phyloP scores from a whole-genome alignment of 1,284 basidiomycete genomes.

The Apiotrichum mycotoxinovorans region DNA sequence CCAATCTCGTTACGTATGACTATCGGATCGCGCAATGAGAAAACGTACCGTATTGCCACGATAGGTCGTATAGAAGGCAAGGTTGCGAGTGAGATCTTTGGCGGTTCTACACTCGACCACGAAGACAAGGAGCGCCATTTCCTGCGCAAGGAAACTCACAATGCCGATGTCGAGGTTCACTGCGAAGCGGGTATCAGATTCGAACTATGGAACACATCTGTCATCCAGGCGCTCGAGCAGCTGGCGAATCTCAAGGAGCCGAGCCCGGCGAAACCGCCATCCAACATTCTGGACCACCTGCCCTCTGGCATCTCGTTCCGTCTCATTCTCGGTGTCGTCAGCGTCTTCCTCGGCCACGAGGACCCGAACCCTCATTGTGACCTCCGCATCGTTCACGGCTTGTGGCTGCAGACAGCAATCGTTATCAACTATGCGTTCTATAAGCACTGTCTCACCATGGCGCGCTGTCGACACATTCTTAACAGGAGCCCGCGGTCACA shows the following conservation, averaged over 20 bases:
- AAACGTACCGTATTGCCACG: constrained; percentile 30
- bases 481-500: constrained; percentile 50
- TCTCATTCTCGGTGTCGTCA: constrained; percentile 62
- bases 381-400: constrained; percentile 65
- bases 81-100: constrained; percentile 26
- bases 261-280: constrained; percentile 5
- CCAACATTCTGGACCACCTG: constrained; percentile 51
- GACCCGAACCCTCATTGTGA: constrained; percentile 71
- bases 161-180: constrained; percentile 56
- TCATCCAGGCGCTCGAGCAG: constrained; percentile 56
- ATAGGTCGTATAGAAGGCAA: constrained; percentile 31
- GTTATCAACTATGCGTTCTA: constrained; percentile 63
- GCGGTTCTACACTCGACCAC: constrained; percentile 4
- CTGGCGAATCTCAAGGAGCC: constrained; percentile 43
- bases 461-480: constrained; percentile 53
- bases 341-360: constrained; percentile 65
- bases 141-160: constrained; percentile 50
- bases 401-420: constrained; percentile 62
- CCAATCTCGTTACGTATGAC: constrained; percentile 36
- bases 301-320: constrained; percentile 60
- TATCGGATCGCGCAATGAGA: constrained; percentile 21
- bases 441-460: constrained; percentile 29
- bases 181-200: constrained; percentile 61
- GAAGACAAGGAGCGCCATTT: constrained; percentile 24
- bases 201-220: constrained; percentile 69